Conservation (phyloP, 2,329 filamentous ascomycete genomes). For the Ceratocystis destructans region DNA sequence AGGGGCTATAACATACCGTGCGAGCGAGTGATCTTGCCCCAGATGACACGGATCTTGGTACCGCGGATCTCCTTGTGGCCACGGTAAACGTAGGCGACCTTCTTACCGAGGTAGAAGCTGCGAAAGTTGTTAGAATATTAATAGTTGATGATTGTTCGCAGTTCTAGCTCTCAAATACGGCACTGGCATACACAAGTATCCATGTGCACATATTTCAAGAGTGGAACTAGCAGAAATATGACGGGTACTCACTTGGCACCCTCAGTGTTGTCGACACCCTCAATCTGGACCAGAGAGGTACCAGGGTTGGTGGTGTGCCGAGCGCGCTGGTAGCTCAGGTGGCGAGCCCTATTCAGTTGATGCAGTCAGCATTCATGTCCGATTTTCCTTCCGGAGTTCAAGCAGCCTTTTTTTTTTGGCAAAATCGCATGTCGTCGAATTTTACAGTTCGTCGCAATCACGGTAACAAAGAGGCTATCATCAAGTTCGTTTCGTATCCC, state of each 20-base stretch:
- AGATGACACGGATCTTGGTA: slow-evolving; percentile 98
- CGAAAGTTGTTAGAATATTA: slow-evolving; percentile 23
- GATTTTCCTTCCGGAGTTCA: neutral
- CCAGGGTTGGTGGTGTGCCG: slow-evolving; percentile 83
- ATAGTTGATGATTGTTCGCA: neutral
- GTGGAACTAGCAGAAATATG: neutral
- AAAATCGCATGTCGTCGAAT: slow-evolving; percentile 19
- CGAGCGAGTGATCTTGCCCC: slow-evolving; percentile 93
- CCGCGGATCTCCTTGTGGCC: slow-evolving; percentile 88
- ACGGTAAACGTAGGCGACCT: slow-evolving; percentile 97
- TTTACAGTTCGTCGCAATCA: slow-evolving; percentile 13
- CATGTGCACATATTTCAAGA: neutral
- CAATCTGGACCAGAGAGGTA: slow-evolving; percentile 94
- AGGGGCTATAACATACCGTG: slow-evolving; percentile 52
- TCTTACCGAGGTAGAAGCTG: slow-evolving; percentile 96
- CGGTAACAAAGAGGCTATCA: neutral
- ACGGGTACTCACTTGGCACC: slow-evolving; percentile 60
- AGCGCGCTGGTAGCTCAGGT: slow-evolving; percentile 94
- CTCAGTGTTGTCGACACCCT: slow-evolving; percentile 85
- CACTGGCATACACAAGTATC: neutral
- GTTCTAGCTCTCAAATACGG: neutral
- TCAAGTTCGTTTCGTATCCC: neutral
- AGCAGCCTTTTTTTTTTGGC: neutral
- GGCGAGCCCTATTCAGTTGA: slow-evolving; percentile 59
- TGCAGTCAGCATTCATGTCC: slow-evolving; percentile 19